A percentile compares a stretch with the other conserved stretches of the same genome.
These are phyloP conservation scores for Pichia rugopelliculosa DNA, from an alignment of 805 yeast genomes.

Conservation along the genomic window DNA sequence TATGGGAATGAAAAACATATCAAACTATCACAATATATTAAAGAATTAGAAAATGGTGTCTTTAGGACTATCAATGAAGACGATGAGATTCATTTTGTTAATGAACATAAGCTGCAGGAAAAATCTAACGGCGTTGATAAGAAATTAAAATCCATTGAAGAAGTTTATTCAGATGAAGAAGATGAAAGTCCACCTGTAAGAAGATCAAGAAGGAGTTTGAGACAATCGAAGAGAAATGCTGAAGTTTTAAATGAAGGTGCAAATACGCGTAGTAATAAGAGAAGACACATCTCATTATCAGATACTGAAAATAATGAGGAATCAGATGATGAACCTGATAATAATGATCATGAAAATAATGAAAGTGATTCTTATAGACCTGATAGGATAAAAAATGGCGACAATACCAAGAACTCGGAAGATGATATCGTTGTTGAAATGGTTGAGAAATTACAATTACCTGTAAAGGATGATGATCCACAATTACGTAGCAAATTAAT, in stretches of 20 bases:
- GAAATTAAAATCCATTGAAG: constrained; percentile 24
- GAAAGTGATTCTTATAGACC: no score
- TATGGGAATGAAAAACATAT: constrained; percentile 36
- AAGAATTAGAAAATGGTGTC: constrained; percentile 29
- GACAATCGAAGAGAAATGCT: background rate
- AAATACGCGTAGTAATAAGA: constrained; percentile 11
- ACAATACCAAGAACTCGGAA: background rate
- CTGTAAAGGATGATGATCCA: background rate
- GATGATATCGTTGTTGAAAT: background rate
- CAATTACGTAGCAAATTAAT: background rate
- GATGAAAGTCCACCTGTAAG: constrained; percentile 4
- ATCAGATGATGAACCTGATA: background rate
- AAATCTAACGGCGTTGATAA: constrained; percentile 11
- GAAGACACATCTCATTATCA: constrained; percentile 4
- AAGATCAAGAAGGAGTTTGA: constrained; percentile 8
- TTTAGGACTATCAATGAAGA: constrained; percentile 15
- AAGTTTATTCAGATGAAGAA: constrained; percentile 7
- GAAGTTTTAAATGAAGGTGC: background rate
- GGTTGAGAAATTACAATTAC: background rate
- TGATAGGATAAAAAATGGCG: background rate
- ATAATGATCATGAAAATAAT: no score
- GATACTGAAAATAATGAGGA: constrained; percentile 23
- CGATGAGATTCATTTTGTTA: constrained; percentile 29
- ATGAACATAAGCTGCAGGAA: constrained; percentile 22
- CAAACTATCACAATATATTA: constrained; percentile 34